Evolutionary conservation across 495 filamentous ascomycete species (phyloP), one percentile per base, ranked within the genome.

Genomic region (Schizothecium vesticola): DNA sequence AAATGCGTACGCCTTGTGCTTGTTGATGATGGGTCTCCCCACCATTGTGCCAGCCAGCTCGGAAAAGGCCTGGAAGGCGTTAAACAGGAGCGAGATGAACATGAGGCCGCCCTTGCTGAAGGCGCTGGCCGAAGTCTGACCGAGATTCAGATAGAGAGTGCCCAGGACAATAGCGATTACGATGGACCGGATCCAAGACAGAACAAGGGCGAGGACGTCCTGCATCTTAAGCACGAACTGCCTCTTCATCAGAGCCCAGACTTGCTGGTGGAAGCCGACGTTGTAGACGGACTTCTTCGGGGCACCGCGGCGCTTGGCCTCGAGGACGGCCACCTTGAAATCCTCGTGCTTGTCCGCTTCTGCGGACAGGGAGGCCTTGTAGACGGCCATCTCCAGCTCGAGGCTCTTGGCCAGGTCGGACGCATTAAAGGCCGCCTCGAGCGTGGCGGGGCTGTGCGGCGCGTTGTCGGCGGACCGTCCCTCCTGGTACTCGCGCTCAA

Each of bases 201-300:
- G 87, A 13, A 83, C 80, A n/a, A 93, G 80, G 3, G 85, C 85
- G 71, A 94, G 91, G 61, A 89, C 89, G 73, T 96, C 92, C 73
- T 94, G 91, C 85, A 89, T 90, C 78, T 94, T 94, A 70, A 94
- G 86, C 28, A 91, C 80, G 74, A 91, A 94, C 73, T 96, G 92
- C 1, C 92, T 85, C 72, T 92, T 88, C 85, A 92, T 91, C 65
- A 95, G 72, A 7, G 90, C 89, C 91, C 90, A 94, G 8, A 94
- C 82, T 74, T 96, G 92, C 2, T 90, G 80, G 64, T 89, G 86
- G 75, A 91, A 93, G 0, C 91, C 90, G 61, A 94, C 89, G 0
- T 86, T 90, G 80, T 96, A 96, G 16, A 93, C 90, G 3, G 90
- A 92, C 58, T 84, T 86, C 70, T 87, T 85, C 0, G 81, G 77